Evolutionary conservation across 2,329 filamentous ascomycete species (phyloP).

Genomic region (Diaporthe batatas): DNA sequence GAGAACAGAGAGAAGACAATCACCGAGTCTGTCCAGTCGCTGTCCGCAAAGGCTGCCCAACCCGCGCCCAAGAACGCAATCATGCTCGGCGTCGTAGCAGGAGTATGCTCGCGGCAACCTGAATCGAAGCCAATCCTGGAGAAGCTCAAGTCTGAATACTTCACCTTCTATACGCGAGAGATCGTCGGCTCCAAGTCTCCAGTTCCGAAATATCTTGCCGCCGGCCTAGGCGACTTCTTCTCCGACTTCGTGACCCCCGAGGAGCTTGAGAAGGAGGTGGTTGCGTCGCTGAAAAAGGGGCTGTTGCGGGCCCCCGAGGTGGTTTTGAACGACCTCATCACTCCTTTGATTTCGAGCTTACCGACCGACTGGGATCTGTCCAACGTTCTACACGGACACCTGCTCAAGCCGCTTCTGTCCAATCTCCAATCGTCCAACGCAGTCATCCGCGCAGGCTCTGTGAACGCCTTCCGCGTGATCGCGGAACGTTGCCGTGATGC

Average conservation of each 20-base stretch:
- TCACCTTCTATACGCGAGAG: constrained; percentile 87
- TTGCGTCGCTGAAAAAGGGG: constrained; percentile 89
- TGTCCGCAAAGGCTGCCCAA: constrained; percentile 77
- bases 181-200: constrained; percentile 82
- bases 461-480: constrained; percentile 80
- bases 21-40: constrained; percentile 70
- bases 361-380: constrained; percentile 82
- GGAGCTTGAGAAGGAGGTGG: constrained; percentile 80
- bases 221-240: constrained; percentile 87
- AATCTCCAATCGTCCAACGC: constrained; percentile 93
- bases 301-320: constrained; percentile 92
- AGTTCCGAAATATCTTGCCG: constrained; percentile 79
- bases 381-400: constrained; percentile 74
- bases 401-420: constrained; percentile 89
- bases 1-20: constrained; percentile 72
- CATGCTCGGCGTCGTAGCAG: constrained; percentile 87
- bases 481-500: constrained; percentile 72
- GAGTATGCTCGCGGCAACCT: constrained; percentile 82
- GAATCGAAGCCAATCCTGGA: constrained; percentile 73
- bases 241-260: constrained; percentile 77
- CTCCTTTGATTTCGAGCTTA: constrained; percentile 78
- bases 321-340: constrained; percentile 82
- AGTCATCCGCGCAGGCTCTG: constrained; percentile 79
- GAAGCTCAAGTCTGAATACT: constrained; percentile 77
- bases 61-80: constrained; percentile 78